Conservation (phyloP, 176 grass and related monocot genomes). For the Phyllostachys edulis region DNA sequence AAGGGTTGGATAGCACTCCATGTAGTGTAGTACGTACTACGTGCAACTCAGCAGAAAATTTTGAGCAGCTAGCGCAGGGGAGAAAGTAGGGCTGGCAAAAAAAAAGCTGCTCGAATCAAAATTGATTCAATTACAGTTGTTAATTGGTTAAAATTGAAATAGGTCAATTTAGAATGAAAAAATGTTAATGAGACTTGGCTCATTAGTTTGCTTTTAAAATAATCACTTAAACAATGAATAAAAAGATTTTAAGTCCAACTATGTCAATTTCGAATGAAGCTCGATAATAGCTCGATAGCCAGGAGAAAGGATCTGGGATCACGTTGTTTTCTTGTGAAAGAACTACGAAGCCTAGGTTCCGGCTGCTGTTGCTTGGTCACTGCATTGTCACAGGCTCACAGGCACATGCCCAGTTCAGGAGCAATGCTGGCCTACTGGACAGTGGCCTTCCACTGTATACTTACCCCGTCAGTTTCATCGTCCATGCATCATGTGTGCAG, state of each 20-base stretch:
- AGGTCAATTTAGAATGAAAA: too few relatives aligned
- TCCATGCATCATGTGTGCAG: background rate
- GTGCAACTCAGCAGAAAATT: background rate
- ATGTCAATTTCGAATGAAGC: too few relatives aligned
- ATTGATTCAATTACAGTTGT: too few relatives aligned
- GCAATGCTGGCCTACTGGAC: background rate
- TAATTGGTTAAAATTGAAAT: too few relatives aligned
- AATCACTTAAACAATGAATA: too few relatives aligned
- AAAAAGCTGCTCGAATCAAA: too few relatives aligned
- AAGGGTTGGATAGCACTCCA: background rate
- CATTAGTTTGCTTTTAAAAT: too few relatives aligned
- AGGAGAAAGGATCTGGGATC: background rate
- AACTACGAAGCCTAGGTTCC: background rate
- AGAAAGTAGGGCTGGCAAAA: background rate
- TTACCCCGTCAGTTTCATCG: background rate
- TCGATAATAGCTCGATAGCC: too few relatives aligned
- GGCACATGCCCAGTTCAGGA: background rate
- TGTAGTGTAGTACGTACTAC: background rate
- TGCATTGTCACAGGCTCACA: background rate
- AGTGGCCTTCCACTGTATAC: background rate
- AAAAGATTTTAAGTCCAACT: too few relatives aligned
- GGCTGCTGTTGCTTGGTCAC: background rate
- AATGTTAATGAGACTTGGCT: too few relatives aligned
- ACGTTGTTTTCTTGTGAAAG: background rate
- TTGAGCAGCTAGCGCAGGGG: background rate